Evolutionary conservation across 352 stramenopile genomes (phyloP), one percentile per base, ranked within the genome.

Genomic region (Globisporangium uncinulatum): DNA sequence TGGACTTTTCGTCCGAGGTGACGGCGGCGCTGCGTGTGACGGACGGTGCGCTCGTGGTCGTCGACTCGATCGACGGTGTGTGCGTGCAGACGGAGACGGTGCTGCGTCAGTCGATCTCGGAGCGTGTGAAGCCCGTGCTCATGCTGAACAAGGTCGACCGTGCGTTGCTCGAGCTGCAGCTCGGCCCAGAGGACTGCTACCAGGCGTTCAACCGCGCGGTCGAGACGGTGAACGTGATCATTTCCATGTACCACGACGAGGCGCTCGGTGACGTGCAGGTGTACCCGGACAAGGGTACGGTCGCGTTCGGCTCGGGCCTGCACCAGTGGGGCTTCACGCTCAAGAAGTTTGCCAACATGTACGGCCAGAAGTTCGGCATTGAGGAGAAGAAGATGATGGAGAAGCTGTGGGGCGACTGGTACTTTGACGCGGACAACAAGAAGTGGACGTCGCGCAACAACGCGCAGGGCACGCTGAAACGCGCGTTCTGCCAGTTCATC

Each of bases 91-190:
- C 98, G 50, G 97, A 99, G 77, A 99, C 97, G 24, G 97, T 99
- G 66, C 80, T 99, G 51, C 95, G 97, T 72, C 97, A 99, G 83
- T 94, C 97, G 42, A 98, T 99, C 74, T 73, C 74, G 56, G 97
- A 99, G 78, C 93, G 96, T 77, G 97, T 99, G 50, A 96, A 95
- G 70, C 97, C 97, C 37, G 94, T 99, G 73, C 91, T 99, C 37
- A 99, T 99, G 97, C 92, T 99, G 45, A 99, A 99, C 95, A 99
- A 99, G 87, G 95, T 99, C 29, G 97, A 99, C 83, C 97, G 97
- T 65, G 95, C 95, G 49, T 83, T 99, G 54, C 81, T 99, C 6
- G 97, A 99, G 86, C 80, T 99, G 42, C 95, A 99, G 72, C 86
- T 99, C 45, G 92, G 97, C 67, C 95, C 97, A 20, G 97, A 99